Evolutionary conservation across 257 asterid species (phyloP).

Genomic region (Nicotiana tabacum): DNA sequence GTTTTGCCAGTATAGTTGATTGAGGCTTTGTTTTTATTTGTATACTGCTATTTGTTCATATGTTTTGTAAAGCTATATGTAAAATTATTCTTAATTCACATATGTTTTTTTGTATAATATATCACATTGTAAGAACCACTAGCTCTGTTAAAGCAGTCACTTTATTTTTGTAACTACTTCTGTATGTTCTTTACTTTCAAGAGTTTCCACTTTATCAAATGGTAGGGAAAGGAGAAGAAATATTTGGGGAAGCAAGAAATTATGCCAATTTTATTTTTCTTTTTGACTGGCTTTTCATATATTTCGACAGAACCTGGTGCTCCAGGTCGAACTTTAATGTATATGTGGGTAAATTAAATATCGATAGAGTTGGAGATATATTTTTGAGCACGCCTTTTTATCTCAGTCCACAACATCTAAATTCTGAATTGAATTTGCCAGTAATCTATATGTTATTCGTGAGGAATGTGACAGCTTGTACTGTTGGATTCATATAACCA

Average conservation of each 20-base stretch:
- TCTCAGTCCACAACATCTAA: too few relatives aligned
- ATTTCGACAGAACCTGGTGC: not conserved
- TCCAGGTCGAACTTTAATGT: not conserved
- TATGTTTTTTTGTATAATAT: not conserved
- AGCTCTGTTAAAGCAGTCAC: not conserved
- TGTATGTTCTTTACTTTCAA: not conserved
- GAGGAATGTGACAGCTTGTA: not conserved
- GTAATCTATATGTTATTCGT: too few relatives aligned
- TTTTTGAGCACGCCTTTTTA: not conserved
- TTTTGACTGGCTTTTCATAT: too few relatives aligned
- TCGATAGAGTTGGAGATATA: not conserved
- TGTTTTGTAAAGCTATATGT: slow-evolving; percentile 13
- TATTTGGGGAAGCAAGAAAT: not conserved
- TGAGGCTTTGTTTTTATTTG: slow-evolving; percentile 2
- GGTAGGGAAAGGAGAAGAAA: not conserved
- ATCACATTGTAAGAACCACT: not conserved
- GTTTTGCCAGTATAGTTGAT: not conserved
- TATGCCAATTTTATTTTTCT: not conserved
- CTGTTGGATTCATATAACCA: not conserved
- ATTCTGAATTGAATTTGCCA: not conserved
- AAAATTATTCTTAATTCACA: not conserved
- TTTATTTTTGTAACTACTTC: not conserved
- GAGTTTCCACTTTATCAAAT: not conserved
- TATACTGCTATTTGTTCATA: slow-evolving; percentile 2
- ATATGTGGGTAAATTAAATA: not conserved